Percentiles rank a stretch among this genome's conserved stretches.
Conservation (phyloP, 2,329 filamentous ascomycete species). For the Sclerotinia nivalis region DNA sequence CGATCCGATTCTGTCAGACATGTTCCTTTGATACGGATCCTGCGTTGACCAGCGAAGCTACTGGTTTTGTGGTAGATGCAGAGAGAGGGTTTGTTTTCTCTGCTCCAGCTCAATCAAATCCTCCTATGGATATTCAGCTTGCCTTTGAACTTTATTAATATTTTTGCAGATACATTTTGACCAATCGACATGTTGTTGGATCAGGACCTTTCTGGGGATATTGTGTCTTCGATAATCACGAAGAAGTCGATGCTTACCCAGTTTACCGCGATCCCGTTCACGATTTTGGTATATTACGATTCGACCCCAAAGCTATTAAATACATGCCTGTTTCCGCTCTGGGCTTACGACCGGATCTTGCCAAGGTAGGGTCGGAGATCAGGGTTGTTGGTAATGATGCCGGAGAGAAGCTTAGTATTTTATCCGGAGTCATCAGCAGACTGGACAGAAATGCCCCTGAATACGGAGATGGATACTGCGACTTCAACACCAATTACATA, state of each 20-base stretch:
- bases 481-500: conserved; percentile 96
- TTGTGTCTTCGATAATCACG: conserved; percentile 98
- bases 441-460: conserved; percentile 96
- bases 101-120: not conserved
- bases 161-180: conserved; percentile 67
- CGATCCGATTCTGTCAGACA: conserved; percentile 98
- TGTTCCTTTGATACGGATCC: conserved; percentile 97
- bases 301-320: conserved; percentile 93
- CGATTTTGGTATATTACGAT: conserved; percentile 95
- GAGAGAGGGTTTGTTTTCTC: conserved; percentile 63
- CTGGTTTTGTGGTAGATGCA: conserved; percentile 95
- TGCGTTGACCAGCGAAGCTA: conserved; percentile 91
- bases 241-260: conserved; percentile 91
- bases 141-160: conserved; percentile 34
- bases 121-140: not conserved
- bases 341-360: conserved; percentile 79
- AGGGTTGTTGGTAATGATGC: conserved; percentile 98
- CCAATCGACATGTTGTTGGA: conserved; percentile 90
- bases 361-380: conserved; percentile 89
- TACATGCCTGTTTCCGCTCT: conserved; percentile 90
- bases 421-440: conserved; percentile 95
- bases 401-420: conserved; percentile 95
- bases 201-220: conserved; percentile 97
- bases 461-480: conserved; percentile 96
- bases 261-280: conserved; percentile 98